Conservation (phyloP, 2,329 filamentous ascomycete genomes). For the Aspergillus cejpii region DNA sequence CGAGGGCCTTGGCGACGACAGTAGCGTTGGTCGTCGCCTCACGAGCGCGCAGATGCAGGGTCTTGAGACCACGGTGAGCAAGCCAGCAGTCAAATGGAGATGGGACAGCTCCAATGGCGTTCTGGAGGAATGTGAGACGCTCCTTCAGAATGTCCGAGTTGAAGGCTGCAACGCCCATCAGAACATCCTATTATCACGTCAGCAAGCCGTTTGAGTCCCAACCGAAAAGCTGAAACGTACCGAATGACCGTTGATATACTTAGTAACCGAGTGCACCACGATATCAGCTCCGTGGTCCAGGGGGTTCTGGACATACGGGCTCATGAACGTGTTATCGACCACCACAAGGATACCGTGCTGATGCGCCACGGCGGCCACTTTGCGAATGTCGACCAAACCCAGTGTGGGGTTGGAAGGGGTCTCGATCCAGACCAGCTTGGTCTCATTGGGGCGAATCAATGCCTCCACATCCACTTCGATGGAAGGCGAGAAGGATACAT, state of each 20-base stretch:
- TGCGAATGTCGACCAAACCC: constrained; percentile 83
- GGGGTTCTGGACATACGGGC: constrained; percentile 93
- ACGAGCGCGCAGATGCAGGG: constrained; percentile 82
- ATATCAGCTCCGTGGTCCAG: constrained; percentile 93
- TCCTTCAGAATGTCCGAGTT: constrained; percentile 74
- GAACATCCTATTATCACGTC: constrained; percentile 58
- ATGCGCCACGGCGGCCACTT: constrained; percentile 76
- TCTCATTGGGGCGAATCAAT: constrained; percentile 73
- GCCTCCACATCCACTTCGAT: constrained; percentile 82
- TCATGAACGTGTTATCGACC: constrained; percentile 98
- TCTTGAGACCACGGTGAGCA: constrained; percentile 93
- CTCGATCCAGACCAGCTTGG: constrained; percentile 96
- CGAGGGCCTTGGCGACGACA: constrained; percentile 67
- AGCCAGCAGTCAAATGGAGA: constrained; percentile 97
- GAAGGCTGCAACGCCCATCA: constrained; percentile 96
- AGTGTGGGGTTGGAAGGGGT: constrained; percentile 91
- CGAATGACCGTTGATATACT: constrained; percentile 96
- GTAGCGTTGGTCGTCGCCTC: constrained; percentile 79
- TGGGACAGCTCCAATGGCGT: constrained; percentile 92
- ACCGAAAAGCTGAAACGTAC: constrained; percentile 24
- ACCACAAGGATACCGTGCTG: constrained; percentile 85
- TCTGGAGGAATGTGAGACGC: constrained; percentile 84
- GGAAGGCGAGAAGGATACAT: constrained; percentile 87
- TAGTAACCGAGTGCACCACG: constrained; percentile 93
- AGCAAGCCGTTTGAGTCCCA: constrained; percentile 1